Evolutionary conservation across 2,329 filamentous ascomycete genomes (phyloP).

Genomic region (Trichoderma asperellum): DNA sequence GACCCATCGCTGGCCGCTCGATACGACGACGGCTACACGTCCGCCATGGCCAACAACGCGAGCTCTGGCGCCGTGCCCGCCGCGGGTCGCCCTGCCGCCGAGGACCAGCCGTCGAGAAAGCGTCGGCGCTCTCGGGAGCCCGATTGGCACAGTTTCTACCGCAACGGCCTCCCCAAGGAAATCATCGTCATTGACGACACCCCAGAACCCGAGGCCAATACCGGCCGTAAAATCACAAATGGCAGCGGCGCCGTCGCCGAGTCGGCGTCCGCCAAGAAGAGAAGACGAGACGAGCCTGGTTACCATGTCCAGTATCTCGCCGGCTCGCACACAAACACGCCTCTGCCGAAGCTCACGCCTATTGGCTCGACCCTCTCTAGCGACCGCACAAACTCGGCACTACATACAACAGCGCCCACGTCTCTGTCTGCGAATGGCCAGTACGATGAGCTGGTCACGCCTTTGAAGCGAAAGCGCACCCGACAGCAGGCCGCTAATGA

Average conservation of each 20-base stretch:
- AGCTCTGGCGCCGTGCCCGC: constrained; percentile 35
- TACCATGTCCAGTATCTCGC: constrained; percentile 72
- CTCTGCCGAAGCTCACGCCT: constrained; percentile 67
- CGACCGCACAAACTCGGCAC: constrained; percentile 77
- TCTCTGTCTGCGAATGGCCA: constrained; percentile 68
- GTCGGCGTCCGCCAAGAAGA: constrained; percentile 60
- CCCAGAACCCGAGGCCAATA: constrained; percentile 58
- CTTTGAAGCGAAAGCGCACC: constrained; percentile 89
- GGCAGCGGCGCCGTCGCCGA: constrained; percentile 36
- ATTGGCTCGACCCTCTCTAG: constrained; percentile 77
- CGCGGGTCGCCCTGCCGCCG: constrained; percentile 32
- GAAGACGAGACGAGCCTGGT: constrained; percentile 71
- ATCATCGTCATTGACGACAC: constrained; percentile 84
- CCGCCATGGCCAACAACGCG: constrained; percentile 34
- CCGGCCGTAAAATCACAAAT: constrained; percentile 47
- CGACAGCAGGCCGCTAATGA: constrained; percentile 82
- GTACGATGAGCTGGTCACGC: constrained; percentile 68
- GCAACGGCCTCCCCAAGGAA: constrained; percentile 81
- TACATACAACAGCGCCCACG: constrained; percentile 87
- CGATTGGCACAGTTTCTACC: constrained; percentile 81
- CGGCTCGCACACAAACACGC: constrained; percentile 71
- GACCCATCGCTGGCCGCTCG: constrained; percentile 36
- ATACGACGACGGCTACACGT: constrained; percentile 33
- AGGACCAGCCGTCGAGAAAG: constrained; percentile 48
- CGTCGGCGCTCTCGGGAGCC: constrained; percentile 65